Base-by-base conservation (phyloP, 345 rosid species). In the Populus tremula region DNA sequence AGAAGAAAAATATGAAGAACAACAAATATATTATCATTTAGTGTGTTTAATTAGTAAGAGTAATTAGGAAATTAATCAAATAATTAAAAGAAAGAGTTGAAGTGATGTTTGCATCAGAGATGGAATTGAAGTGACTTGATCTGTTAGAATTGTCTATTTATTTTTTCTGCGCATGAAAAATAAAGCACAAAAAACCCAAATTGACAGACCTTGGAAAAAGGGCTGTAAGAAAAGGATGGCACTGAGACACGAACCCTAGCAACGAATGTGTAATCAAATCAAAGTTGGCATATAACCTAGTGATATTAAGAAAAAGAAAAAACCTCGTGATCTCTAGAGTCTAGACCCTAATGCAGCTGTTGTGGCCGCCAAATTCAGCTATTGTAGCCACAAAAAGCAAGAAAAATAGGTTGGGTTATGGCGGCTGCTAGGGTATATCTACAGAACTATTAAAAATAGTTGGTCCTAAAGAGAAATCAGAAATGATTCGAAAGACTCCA, bases 91-190 rank as follows among this genome's bases (percentile, higher is more conserved):
- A 47, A 47, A 14, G 43, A 17, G 21, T 47, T 80, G 78, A 77
- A 38, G 70, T 74, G 82, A 82, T 76, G 77, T 80, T 69, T 79
- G 36, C 43, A 56, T 71, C 67, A 61, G 14, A 78, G 68, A 45
- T 20, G 10, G 87, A 80, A 73, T 74, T 81, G 89, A 87, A 89
- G 88, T 85, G 92, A 83, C 81, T 79, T 84, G 76, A 70, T 84
- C 84, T 38, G 88, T 83, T 85, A 67, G 79, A 73, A 70, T 75
- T 70, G 83, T 74, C 69, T 16, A 33, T 65, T 65, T 17, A 33
- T 36, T 41, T 31, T 31, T 72, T 36, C 50, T 67, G 68, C 21
- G 67, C 39, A 77, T 43, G 43, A 73, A 67, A 54, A 29, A 67
- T 47, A 79, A 65, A 8, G 83, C 72, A 83, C 53, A 73, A 50